These are phyloP conservation scores for Calonectria crousiana DNA, from an alignment of 2,329 filamentous ascomycete genomes.

Conservation along the genomic window DNA sequence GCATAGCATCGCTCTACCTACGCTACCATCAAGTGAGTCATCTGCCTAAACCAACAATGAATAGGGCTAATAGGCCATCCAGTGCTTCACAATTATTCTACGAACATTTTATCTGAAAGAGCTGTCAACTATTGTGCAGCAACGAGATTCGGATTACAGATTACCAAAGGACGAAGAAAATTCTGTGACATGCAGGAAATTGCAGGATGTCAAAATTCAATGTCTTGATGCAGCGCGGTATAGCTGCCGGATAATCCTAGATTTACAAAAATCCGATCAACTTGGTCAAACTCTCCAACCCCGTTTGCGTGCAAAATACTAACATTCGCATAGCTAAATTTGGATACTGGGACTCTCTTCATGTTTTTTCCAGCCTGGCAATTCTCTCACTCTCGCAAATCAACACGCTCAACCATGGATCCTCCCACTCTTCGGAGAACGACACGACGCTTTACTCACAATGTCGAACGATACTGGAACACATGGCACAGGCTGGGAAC, in stretches of 20 bases:
- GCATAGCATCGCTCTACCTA: constrained; percentile 20
- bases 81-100: constrained; percentile 22
- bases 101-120: constrained; percentile 20
- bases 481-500: constrained; percentile 22
- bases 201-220: constrained; percentile 14
- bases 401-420: background rate
- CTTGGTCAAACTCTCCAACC: constrained; percentile 5
- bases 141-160: background rate
- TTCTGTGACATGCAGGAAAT: background rate
- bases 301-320: background rate
- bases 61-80: background rate
- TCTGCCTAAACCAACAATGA: background rate
- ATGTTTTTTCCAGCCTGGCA: constrained; percentile 20
- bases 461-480: constrained; percentile 17
- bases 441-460: constrained; percentile 15
- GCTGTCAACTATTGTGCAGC: constrained; percentile 18
- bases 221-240: constrained; percentile 17
- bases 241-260: constrained; percentile 16
- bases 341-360: constrained; percentile 24
- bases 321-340: constrained; percentile 8
- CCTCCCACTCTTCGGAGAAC: background rate
- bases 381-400: constrained; percentile 22
- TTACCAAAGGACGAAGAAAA: background rate
- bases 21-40: constrained; percentile 18
- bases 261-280: constrained; percentile 13